Conservation (phyloP, 441 rosid genomes). For the Pelargonium citronellum region DNA sequence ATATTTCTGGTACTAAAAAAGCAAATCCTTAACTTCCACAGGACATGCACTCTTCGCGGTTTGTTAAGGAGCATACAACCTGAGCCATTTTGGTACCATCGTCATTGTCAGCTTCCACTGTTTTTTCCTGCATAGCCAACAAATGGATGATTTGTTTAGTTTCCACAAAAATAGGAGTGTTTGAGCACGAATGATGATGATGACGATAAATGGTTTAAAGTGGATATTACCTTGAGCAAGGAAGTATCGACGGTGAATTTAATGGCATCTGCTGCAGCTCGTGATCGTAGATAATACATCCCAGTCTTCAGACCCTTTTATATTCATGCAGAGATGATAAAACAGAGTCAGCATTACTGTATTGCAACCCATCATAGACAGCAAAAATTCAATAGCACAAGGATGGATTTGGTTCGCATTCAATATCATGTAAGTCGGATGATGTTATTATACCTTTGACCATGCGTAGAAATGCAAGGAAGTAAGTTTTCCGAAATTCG, state of each 20-base stretch:
- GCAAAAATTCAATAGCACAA: too few relatives aligned
- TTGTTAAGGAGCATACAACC: slow-evolving; percentile 77
- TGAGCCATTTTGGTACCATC: slow-evolving; percentile 63
- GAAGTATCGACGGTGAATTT: slow-evolving; percentile 87
- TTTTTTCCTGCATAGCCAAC: slow-evolving; percentile 33
- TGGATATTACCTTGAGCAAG: slow-evolving; percentile 40
- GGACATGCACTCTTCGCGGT: slow-evolving; percentile 78
- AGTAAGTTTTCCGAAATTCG: slow-evolving; percentile 73
- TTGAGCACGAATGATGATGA: too few relatives aligned
- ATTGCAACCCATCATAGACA: too few relatives aligned
- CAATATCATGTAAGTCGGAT: too few relatives aligned
- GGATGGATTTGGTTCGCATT: too few relatives aligned
- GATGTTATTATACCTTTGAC: slow-evolving; percentile 51
- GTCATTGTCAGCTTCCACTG: slow-evolving; percentile 25
- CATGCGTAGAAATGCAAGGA: slow-evolving; percentile 78
- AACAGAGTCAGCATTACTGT: background rate
- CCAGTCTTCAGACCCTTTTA: slow-evolving; percentile 78
- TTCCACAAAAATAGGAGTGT: too few relatives aligned
- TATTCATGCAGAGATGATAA: background rate
- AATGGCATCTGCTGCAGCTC: slow-evolving; percentile 96
- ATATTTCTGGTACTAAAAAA: too few relatives aligned
- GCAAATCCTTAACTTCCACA: slow-evolving; percentile 58
- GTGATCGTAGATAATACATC: slow-evolving; percentile 80
- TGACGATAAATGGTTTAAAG: too few relatives aligned
- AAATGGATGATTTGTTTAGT: background rate